Conservation (phyloP, 179 eudicot species). For the Carnegiea gigantea region DNA sequence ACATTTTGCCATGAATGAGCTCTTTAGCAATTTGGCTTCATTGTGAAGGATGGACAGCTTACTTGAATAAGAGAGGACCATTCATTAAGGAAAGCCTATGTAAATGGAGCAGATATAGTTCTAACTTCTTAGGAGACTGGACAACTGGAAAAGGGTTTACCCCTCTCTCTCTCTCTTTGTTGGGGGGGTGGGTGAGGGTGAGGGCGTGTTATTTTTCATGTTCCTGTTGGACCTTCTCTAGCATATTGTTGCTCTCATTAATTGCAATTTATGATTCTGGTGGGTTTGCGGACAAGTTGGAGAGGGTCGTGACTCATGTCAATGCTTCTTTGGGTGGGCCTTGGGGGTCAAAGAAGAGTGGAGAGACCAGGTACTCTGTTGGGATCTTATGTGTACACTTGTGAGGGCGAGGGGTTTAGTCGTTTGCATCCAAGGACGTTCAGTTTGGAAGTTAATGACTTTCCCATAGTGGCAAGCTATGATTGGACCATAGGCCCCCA, state of each 20-base stretch:
- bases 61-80: not conserved
- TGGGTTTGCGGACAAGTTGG: not conserved
- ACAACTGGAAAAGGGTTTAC: not conserved
- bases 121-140: not conserved
- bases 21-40: not conserved
- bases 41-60: not conserved
- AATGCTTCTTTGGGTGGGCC: not conserved
- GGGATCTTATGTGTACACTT: not conserved
- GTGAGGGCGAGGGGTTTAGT: too few species aligned
- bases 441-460: not conserved
- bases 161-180: too few species aligned
- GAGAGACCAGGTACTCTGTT: not conserved
- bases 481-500: not conserved
- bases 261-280: not conserved
- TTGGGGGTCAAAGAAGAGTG: not conserved
- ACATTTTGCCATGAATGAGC: slow-evolving; percentile 4
- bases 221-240: too few species aligned
- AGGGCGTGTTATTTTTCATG: too few species aligned
- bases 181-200: too few species aligned
- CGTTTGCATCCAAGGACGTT: not conserved
- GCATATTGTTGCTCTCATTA: too few species aligned
- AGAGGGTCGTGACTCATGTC: not conserved
- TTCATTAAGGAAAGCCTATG: not conserved
- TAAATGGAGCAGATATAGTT: not conserved
- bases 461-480: not conserved